A percentile compares a stretch with the other conserved stretches of the same genome.
Evolutionary conservation across 495 filamentous ascomycete species (phyloP).

Genomic region (Neurospora tetraspora): DNA sequence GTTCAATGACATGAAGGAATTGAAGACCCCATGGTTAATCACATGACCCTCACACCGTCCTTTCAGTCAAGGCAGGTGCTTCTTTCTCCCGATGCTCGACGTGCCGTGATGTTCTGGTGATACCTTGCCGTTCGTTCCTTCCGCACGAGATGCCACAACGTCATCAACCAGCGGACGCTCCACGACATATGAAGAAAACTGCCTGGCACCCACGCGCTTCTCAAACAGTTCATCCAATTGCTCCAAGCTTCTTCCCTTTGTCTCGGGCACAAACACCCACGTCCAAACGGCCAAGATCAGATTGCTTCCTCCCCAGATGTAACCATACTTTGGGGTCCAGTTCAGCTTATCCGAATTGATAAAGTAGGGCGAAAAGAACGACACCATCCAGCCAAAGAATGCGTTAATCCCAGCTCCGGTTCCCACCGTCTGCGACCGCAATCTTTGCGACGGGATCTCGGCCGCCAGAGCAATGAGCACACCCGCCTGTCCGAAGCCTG

Average conservation of each 20-base stretch:
- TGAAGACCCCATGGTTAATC: not conserved
- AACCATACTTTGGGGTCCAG: constrained; percentile 42
- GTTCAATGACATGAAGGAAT: not conserved
- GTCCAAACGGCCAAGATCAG: constrained; percentile 37
- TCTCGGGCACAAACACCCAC: constrained; percentile 36
- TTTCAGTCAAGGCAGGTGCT: not conserved
- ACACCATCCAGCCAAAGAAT: constrained; percentile 32
- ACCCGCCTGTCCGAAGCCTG: constrained; percentile 31
- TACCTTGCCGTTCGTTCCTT: not conserved
- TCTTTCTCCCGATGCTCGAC: not conserved
- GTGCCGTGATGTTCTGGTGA: not conserved
- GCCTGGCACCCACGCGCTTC: constrained; percentile 26
- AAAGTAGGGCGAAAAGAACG: constrained; percentile 39
- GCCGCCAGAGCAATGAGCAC: constrained; percentile 33
- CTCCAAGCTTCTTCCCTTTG: constrained; percentile 47
- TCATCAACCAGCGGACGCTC: constrained; percentile 17
- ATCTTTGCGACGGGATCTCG: constrained; percentile 37
- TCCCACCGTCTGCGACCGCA: constrained; percentile 42
- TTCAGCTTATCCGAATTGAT: constrained; percentile 39
- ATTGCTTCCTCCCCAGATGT: constrained; percentile 41
- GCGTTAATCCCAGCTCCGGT: constrained; percentile 38
- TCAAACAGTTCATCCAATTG: constrained; percentile 45
- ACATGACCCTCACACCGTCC: not conserved
- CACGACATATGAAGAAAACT: constrained; percentile 21
- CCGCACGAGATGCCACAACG: not conserved